Conservation (phyloP, 2,329 filamentous ascomycete genomes). For the Aureobasidium pullulans region DNA sequence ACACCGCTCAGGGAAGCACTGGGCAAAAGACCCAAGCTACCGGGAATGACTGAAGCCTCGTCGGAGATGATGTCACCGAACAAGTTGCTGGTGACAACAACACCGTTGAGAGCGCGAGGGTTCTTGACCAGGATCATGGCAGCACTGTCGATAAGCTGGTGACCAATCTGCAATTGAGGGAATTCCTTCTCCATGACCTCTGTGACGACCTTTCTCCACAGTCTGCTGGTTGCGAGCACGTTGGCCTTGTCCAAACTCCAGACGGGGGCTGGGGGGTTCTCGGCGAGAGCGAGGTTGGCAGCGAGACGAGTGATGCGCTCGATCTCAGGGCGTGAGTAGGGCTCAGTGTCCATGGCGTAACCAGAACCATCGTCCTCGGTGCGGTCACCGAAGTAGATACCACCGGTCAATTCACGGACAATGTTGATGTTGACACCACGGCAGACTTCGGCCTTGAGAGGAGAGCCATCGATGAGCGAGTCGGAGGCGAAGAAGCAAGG, state of each 20-base stretch:
- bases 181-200: conserved; percentile 86
- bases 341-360: conserved; percentile 74
- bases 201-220: conserved; percentile 82
- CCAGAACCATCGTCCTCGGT: conserved; percentile 72
- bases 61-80: conserved; percentile 96
- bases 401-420: conserved; percentile 83
- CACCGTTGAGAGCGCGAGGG: conserved; percentile 76
- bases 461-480: conserved; percentile 73
- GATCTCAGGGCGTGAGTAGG: conserved; percentile 77
- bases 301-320: conserved; percentile 80
- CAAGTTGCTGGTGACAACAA: conserved; percentile 87
- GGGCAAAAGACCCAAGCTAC: conserved; percentile 78
- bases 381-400: conserved; percentile 91
- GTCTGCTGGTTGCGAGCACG: conserved; percentile 78
- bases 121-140: conserved; percentile 98
- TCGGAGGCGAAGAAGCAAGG: conserved; percentile 94
- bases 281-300: conserved; percentile 69
- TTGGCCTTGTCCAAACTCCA: conserved; percentile 95
- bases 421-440: conserved; percentile 86
- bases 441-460: conserved; percentile 79
- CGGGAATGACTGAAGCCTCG: conserved; percentile 90
- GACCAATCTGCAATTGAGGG: conserved; percentile 72
- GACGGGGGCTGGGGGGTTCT: conserved; percentile 68
- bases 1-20: conserved; percentile 81
- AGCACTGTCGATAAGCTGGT: conserved; percentile 93